Base-by-base conservation (phyloP, 2,329 filamentous ascomycete species). In the Alternaria triticina region DNA sequence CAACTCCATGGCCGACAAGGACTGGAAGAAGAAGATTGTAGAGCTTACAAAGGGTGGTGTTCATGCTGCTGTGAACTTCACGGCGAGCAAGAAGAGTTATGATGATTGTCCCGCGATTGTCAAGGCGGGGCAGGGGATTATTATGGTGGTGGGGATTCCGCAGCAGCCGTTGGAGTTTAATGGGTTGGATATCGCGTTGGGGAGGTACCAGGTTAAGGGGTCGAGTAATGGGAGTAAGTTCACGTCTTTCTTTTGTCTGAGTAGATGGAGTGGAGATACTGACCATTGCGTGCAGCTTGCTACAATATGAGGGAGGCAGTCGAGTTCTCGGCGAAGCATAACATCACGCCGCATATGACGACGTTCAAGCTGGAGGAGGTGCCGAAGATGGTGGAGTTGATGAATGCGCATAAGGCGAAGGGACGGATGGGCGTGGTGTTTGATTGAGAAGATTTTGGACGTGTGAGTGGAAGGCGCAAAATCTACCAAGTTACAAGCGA, bases 221-320 rank as follows among this genome's bases (percentile, higher is more conserved):
- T 69, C 72, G 43, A 79, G 74, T 57, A 79, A 79, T 49, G 75
- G 76, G 54, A 77, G 73, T 77, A 65, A 71, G 74, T 73, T 20
- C 6, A 4, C 12, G 25, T 12, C 8, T 47, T 40, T 3, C 5
- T 13, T 13, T 30, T n/a, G 5, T n/a, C 5, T 4, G 9, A 2
- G 20, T 1, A 5, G 15, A 17, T 13, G 20, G 3, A 22, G 43
- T 1, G 22, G 8, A 8, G 43, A 43, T 83, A 82, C n/a, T 84
- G 75, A 65, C 69, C 83, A 28, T 7, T 33, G 67, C 80, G 77
- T 72, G 25, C 81, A 83, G 54, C 79, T 74, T 47, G 76, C 54
- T 75, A 78, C 59, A 79, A 79, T 40, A 77, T 79, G 75, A 68
- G 69, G 25, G 64, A 71, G 43, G 74, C 72, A 6, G 76, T 79